Base-by-base conservation (phyloP, 148 eudicot genomes). In the Gaultheria prostrata region DNA sequence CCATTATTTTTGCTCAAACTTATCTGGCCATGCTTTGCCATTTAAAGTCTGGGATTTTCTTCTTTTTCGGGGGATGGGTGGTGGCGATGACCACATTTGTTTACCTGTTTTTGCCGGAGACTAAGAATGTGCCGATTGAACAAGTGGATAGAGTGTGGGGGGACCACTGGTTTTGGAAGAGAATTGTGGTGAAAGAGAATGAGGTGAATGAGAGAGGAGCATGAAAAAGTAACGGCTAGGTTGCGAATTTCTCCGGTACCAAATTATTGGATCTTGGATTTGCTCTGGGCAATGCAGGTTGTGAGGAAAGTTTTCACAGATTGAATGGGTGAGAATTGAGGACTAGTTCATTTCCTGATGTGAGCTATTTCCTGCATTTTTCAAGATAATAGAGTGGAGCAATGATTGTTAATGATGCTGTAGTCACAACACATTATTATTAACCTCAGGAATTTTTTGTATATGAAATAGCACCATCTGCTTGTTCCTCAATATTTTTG, bases 41-140 rank as follows among this genome's bases (percentile, higher is more conserved):
- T 53, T 46, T 76, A 7, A 76, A 76, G 6, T 21, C 78, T 9
- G 89, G 89, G 49, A 80, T 87, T 18, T 90, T 90, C 89, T 84
- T 90, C 84, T 90, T 88, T 45, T 90, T 87, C 2, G 87, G 67
- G 4, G 89, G 89, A 10, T 88, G 90, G 92, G 81, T 87, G 3
- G 32, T 72, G 35, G 43, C 85, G 21, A 90, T 90, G 92, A 87
- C 90, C 1, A 83, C 15, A 0, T 90, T 90, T 54, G 89, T 88
- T 43, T 78, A 85, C 77, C 74, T 85, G 69, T 39, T 39, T 39
- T 39, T 39, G 43, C 43, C 43, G 43, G 43, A 39, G 43, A 39
- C 43, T 39, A 39, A 39, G 43, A 39, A 39, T 39, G 43, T 39
- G 6, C 43, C 43, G 6, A 39, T 39, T 39, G 43, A 39, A 39